Evolutionary conservation across 164 flowering plant species (phyloP), one percentile per base, ranked within the genome.

Genomic region (Buxus sempervirens): DNA sequence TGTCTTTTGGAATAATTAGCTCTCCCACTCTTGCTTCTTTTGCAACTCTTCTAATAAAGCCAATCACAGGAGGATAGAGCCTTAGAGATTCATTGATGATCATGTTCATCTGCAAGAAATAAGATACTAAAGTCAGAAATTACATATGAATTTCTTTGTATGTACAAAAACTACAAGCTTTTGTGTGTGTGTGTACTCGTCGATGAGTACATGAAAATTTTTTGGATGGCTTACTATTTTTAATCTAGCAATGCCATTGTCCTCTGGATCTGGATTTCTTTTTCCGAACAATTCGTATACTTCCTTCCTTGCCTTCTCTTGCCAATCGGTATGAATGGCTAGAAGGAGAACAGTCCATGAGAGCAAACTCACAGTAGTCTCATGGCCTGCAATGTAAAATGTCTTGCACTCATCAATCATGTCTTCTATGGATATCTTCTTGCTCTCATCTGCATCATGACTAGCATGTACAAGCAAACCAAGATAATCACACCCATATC

Each of bases 321-420:
- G n/a, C n/a, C n/a, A n/a, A n/a, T n/a, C n/a, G n/a, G n/a, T n/a
- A n/a, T 55, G 41, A n/a, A 65, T 9, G 54, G 68, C 68, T 28
- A 65, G 60, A 55, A 65, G 68, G 18, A 65, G 54, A 32, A 55
- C 49, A 0, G 60, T 55, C 59, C 59, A 65, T n/a, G 68, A 0
- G 0, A 65, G 45, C 13, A 65, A 28, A 21, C 41, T 28, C 1
- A 23, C 54, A 8, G 68, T 54, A 0, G 85, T 82, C 77, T 85
- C 87, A 48, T 85, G 85, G 54, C 87, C 87, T 0, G 84, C 87
- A 32, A 53, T 0, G 57, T 65, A 65, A 16, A 65, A 24, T 19
- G 67, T 26, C 58, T 48, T 65, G 9, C 51, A 24, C 59, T 65
- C 67, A n/a, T 65, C 67, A 22, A 65, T 19, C 67, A 65, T 53